phyloP scores from a whole-genome alignment of 805 yeast genomes.

The Candida pini region DNA sequence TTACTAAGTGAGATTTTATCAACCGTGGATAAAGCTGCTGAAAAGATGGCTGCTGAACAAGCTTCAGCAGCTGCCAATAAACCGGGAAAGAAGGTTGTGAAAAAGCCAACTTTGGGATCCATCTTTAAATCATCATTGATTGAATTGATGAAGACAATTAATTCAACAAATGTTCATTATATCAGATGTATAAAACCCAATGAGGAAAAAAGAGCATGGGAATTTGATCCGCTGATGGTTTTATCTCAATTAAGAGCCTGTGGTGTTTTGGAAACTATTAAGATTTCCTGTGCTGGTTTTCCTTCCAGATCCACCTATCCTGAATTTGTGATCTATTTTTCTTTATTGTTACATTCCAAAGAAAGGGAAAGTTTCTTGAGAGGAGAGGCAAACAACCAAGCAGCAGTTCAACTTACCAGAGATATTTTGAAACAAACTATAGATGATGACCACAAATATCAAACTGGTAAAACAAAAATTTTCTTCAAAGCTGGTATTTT shows the following conservation, averaged over 20 bases:
- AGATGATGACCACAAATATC: conserved; percentile 65
- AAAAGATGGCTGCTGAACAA: conserved; percentile 33
- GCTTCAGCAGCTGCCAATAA: conserved; percentile 28
- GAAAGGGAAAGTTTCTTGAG: conserved; percentile 60
- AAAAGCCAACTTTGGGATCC: conserved; percentile 91
- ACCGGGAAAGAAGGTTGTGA: conserved; percentile 37
- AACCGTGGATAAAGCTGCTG: conserved; percentile 55
- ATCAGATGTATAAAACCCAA: conserved; percentile 97
- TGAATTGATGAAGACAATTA: conserved; percentile 87
- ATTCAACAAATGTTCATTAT: conserved; percentile 93
- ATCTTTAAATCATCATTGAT: conserved; percentile 89
- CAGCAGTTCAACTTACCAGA: conserved; percentile 60
- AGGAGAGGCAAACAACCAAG: conserved; percentile 45
- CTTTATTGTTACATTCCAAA: conserved; percentile 68
- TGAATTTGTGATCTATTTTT: conserved; percentile 87
- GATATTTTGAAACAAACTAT: conserved; percentile 61
- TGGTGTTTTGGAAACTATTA: conserved; percentile 95
- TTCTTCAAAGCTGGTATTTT: conserved; percentile 96
- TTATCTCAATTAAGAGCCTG: conserved; percentile 93
- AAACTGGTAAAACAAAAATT: conserved; percentile 87
- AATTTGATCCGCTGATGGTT: conserved; percentile 92
- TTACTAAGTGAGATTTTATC: conserved; percentile 61
- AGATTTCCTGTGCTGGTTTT: conserved; percentile 96
- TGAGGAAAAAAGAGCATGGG: conserved; percentile 92
- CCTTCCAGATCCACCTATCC: conserved; percentile 95